Evolutionary conservation across 306 rosid species (phyloP), one percentile per base, ranked within the genome.

Genomic region (Lagenaria siceraria): DNA sequence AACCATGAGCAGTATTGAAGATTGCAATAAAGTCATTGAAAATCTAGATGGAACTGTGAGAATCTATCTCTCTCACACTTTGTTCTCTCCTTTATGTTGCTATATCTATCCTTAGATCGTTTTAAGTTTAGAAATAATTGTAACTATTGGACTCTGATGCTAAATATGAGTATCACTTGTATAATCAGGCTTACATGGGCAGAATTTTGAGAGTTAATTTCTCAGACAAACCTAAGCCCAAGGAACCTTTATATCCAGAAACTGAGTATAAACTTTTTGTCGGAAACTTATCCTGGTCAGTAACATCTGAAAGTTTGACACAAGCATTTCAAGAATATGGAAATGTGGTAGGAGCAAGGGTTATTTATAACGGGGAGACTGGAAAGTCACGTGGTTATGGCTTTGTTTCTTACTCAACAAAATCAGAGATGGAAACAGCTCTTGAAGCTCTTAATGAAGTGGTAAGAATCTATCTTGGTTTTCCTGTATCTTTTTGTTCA

Each of bases 311-410:
- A 77, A 89, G 84, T 46, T 85, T 96, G 78, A 83, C 83, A 58
- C 48, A 87, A 83, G 93, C 92, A 65, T 96, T 90, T 69, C 90
- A 87, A 88, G 89, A 90, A 78, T 85, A 88, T 82, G 99, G 99
- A 81, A 84, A 74, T 48, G 94, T 92, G 82, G 96, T 96, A 13
- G 99, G 99, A 69, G 98, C 92, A 27, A 89, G 97, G 84, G 97
- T 96, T 64, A 84, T 96, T 2, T 92, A 86, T 29, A 88, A 96
- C 33, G 98, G 98, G 2, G 96, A 90, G 76, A 89, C 98, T 0
- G 99, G 98, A 79, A 88, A 77, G 63, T 96, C 99, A 0, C 95
- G 96, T 7, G 96, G 99, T 24, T 96, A 96, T 79, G 99, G 99
- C 73, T 96, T 92, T 18, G 90, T 96, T 17, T 89, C 90, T 85